Base-by-base conservation (phyloP, 2,329 filamentous ascomycete genomes). In the Trichoderma cornu-damae region DNA sequence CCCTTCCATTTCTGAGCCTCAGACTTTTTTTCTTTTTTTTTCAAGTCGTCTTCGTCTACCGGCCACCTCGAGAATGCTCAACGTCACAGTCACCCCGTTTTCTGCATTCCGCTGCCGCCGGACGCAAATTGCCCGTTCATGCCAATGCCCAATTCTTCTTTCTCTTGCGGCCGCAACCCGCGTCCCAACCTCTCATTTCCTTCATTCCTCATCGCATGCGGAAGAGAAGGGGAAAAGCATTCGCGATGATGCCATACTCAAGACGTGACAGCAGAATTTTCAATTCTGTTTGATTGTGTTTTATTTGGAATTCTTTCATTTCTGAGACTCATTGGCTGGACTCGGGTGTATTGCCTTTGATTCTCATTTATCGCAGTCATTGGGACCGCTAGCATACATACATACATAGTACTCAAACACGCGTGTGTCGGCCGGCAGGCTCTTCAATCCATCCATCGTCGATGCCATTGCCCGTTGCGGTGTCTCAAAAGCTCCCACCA, bases 91-190 rank as follows among this genome's bases (percentile, higher is more conserved):
- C 44, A 2, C 3, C 1, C 18, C 1, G 12, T 16, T 14, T 32
- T 14, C 35, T 5, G 12, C 54, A 57, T 57, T 57, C 54, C 54
- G 43, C 16, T 4, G 2, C 46, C 24, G 30, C 44, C 53, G 42
- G 28, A 38, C 50, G 54, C 54, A 57, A 57, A 50, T 57, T 57
- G 16, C 24, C 18, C 9, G 22, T 42, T 28, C 54, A 48, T 57
- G 20, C 54, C 54, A 50, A 35, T 42, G 16, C 20, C 7, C 4
- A 4, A n/a, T n/a, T n/a, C n/a, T n/a, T n/a, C n/a, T n/a, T n/a
- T 9, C 12, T 8, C n/a, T 22, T 32, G 24, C 18, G 8, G 14
- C 53, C 26, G 44, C 34, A 56, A 49, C 32, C 32, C 32, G 24
- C 40, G 14, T 14, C 42, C 50, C 50, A 53, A 35, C 40, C 42